Base-by-base conservation (phyloP, 305 asterid genomes). In the Nicotiana rustica region DNA sequence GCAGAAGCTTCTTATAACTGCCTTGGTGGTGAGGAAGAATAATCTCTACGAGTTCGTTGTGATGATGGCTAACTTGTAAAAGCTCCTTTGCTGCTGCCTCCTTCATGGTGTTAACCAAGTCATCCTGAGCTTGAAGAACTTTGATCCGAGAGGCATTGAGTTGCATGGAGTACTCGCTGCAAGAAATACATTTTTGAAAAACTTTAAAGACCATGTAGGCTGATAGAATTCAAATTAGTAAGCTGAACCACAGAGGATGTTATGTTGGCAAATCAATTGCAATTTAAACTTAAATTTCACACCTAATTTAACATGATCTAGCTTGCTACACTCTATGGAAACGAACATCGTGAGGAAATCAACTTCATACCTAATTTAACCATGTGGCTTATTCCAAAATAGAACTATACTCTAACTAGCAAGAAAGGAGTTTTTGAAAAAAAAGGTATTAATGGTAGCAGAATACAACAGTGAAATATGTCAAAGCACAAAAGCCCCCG, bases 91-190 rank as follows among this genome's bases (percentile, higher is more conserved):
- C 83, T 82, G 98, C 96, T 56, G 90, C 85, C 14, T 93, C 98
- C 90, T 91, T 96, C 98, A 96, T 96, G 89, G 93, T 86, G 89
- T 85, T 91, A 79, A 96, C 94, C 90, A 96, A 88, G 89, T 96
- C 98, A 88, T 96, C 97, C 85, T 96, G 98, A 78, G 98, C 98
- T 91, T 96, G 99, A 86, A 94, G 98, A 86, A 96, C 99, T 90
- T 94, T 96, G 86, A 96, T 86, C 79, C 99, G 92, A 85, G 99
- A 94, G 79, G 97, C 96, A 92, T 96, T 96, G 83, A 96, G 93
- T 83, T 94, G 99, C 97, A 94, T 96, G 17, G 98, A 96, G 87
- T 96, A 96, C 87, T 96, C 99, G 75, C 99, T 96, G 86, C 85
- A 90, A 84, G 85, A 77, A 78, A 33, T 71, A 85, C 81, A 65